A percentile compares a stretch with the other conserved stretches of the same genome.
phyloP scores from a whole-genome alignment of 2,329 filamentous ascomycete species.

The Calonectria pteridis region DNA sequence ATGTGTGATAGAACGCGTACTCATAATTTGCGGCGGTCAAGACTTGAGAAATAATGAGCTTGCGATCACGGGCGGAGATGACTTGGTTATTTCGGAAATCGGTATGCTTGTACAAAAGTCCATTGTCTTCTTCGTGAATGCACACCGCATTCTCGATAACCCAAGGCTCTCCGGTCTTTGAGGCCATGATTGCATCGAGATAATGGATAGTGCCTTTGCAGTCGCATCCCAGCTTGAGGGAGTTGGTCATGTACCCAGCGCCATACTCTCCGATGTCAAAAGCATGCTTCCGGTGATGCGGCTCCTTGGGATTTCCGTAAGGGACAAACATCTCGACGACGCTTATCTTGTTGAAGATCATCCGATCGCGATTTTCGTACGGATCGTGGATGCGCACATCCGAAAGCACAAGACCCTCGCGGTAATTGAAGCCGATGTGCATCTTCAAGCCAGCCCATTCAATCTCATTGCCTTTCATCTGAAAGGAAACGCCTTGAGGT shows the following conservation, averaged over 20 bases:
- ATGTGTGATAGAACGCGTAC: slow-evolving; percentile 66
- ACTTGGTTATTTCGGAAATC: slow-evolving; percentile 75
- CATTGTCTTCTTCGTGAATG: slow-evolving; percentile 78
- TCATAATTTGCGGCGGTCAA: slow-evolving; percentile 80
- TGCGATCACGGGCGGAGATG: slow-evolving; percentile 70
- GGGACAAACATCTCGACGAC: slow-evolving; percentile 79
- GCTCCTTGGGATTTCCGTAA: slow-evolving; percentile 74
- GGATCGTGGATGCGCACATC: slow-evolving; percentile 62
- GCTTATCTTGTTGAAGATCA: slow-evolving; percentile 74
- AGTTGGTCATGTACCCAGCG: slow-evolving; percentile 75
- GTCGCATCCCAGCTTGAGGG: slow-evolving; percentile 77
- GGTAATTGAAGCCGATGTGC: slow-evolving; percentile 76
- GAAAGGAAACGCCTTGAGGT: slow-evolving; percentile 75
- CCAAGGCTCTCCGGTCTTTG: slow-evolving; percentile 64
- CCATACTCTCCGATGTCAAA: slow-evolving; percentile 80
- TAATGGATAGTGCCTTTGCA: slow-evolving; percentile 76
- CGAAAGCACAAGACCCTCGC: slow-evolving; percentile 79
- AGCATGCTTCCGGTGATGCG: slow-evolving; percentile 77
- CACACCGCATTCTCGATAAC: slow-evolving; percentile 72
- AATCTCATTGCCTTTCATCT: slow-evolving; percentile 60
- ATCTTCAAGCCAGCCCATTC: slow-evolving; percentile 78
- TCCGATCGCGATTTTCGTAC: slow-evolving; percentile 73
- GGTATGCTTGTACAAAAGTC: slow-evolving; percentile 79
- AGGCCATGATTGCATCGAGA: slow-evolving; percentile 69
- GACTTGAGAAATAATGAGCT: slow-evolving; percentile 77